Evolutionary conservation across 805 yeast genomes (phyloP), one percentile per base, ranked within the genome.

Genomic region (Maudiozyma turicensis): DNA sequence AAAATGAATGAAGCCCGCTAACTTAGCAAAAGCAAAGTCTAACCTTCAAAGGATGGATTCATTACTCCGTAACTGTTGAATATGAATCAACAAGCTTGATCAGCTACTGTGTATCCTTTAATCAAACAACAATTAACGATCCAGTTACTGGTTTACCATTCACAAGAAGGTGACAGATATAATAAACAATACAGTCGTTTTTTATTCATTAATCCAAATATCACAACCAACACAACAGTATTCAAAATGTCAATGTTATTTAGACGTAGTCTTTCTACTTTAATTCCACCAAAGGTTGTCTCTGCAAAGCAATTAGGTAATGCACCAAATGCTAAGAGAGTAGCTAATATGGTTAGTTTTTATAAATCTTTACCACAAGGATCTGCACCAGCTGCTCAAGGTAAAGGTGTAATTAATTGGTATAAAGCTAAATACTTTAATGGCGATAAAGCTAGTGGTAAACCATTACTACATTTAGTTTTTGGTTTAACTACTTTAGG

Each of bases 221-320:
- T 8, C 11, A 5, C 26, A 34, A 34, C 5, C 3, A 4, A 34
- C 7, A 32, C 15, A 42, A 44, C 29, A 20, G 5, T 8, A 32
- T 9, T 4, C 13, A 32, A 9, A 4, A 32, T 35, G 38, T 35
- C 38, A 38, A 40, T 65, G 85, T 82, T 75, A 77, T 76, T 82
- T 66, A 90, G 86, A 83, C 90, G 99, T 76, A 84, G 84, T 63
- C 79, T 91, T 71, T 89, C 98, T 58, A 85, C 97, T 65, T 78
- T 91, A 75, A 90, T 91, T 67, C 99, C 99, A 62, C 99, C 99
- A 70, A 91, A 91, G 91, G 83, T 91, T 67, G 97, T 96, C 50
- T 89, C 97, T 54, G 93, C 96, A 44, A 79, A 83, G 84, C 90
- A 88, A 84, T 76, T 93, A 59, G 95, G 96, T 52, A 79, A 95